These are phyloP conservation scores for Peronospora farinosa DNA, from an alignment of 352 stramenopile genomes.

Conservation along the genomic window DNA sequence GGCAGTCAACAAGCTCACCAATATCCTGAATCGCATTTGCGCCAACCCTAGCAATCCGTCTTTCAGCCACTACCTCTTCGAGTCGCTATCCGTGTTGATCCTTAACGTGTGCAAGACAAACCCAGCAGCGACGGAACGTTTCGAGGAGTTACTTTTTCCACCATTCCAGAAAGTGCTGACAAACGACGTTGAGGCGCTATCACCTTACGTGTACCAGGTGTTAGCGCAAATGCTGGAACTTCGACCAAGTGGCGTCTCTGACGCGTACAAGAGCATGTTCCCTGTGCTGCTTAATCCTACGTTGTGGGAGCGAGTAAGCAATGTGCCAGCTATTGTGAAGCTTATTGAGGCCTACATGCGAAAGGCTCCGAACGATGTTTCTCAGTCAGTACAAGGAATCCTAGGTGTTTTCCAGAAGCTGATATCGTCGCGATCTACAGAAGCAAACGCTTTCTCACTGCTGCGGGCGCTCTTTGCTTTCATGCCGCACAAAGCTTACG, in stretches of 20 bases:
- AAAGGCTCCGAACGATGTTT: slow-evolving; percentile 88
- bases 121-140: slow-evolving; percentile 68
- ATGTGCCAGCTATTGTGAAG: slow-evolving; percentile 94
- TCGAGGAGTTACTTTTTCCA: slow-evolving; percentile 95
- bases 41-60: slow-evolving; percentile 97
- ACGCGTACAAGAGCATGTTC: slow-evolving; percentile 95
- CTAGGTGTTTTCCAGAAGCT: slow-evolving; percentile 99
- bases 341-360: slow-evolving; percentile 96
- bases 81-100: slow-evolving; percentile 96
- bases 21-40: slow-evolving; percentile 90
- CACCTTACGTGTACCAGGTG: slow-evolving; percentile 99
- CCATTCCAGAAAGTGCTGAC: slow-evolving; percentile 96
- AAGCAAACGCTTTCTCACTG: slow-evolving; percentile 91
- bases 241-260: slow-evolving; percentile 75
- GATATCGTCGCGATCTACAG: slow-evolving; percentile 89
- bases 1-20: slow-evolving; percentile 93
- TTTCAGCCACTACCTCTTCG: slow-evolving; percentile 99
- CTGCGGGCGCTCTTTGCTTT: slow-evolving; percentile 87
- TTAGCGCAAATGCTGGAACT: slow-evolving; percentile 96
- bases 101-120: slow-evolving; percentile 88
- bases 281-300: slow-evolving; percentile 89
- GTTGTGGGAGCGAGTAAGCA: slow-evolving; percentile 95
- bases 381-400: slow-evolving; percentile 74
- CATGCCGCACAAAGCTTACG: slow-evolving; percentile 70
- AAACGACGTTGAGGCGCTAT: slow-evolving; percentile 91